Evolutionary conservation across 1,284 basidiomycete genomes (phyloP).

Genomic region (Melanopsichium pennsylvanicum): DNA sequence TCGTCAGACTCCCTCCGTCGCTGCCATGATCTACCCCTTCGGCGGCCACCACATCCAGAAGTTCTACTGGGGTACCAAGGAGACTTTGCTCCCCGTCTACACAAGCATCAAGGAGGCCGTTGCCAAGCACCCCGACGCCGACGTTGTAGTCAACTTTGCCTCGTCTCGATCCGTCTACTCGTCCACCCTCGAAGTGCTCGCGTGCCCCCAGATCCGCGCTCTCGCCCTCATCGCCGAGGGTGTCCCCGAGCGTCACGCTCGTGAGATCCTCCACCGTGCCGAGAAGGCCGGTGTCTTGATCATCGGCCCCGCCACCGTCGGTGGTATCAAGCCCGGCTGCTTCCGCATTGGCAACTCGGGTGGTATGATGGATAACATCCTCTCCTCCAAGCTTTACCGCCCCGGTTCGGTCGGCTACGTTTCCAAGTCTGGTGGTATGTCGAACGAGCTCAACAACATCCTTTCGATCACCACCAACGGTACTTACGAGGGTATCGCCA

Average conservation of each 20-base stretch:
- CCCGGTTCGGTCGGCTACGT: conserved; percentile 97
- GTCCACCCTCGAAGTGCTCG: conserved; percentile 88
- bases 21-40: conserved; percentile 99
- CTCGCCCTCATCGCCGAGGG: conserved; percentile 97
- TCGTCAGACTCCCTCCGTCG: conserved; percentile 88
- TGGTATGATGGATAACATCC: conserved; percentile 99
- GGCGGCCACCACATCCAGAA: conserved; percentile 99
- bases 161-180: conserved; percentile 92
- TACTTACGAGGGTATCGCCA: conserved; percentile 99
- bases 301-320: conserved; percentile 97
- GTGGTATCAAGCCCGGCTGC: conserved; percentile 99
- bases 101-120: conserved; percentile 90
- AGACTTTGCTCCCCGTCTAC: conserved; percentile 97
- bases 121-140: conserved; percentile 93
- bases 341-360: conserved; percentile 99
- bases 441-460: conserved; percentile 99
- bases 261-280: conserved; percentile 92
- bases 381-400: conserved; percentile 97
- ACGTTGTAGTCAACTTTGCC: conserved; percentile 98
- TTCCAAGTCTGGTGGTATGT: conserved; percentile 99
- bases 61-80: conserved; percentile 99
- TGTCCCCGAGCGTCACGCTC: conserved; percentile 95
- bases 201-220: conserved; percentile 76
- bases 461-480: conserved; percentile 96
- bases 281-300: conserved; percentile 87